These are phyloP conservation scores for Margaritispora aquatica DNA, from an alignment of 495 filamentous ascomycete species.

Conservation along the genomic window DNA sequence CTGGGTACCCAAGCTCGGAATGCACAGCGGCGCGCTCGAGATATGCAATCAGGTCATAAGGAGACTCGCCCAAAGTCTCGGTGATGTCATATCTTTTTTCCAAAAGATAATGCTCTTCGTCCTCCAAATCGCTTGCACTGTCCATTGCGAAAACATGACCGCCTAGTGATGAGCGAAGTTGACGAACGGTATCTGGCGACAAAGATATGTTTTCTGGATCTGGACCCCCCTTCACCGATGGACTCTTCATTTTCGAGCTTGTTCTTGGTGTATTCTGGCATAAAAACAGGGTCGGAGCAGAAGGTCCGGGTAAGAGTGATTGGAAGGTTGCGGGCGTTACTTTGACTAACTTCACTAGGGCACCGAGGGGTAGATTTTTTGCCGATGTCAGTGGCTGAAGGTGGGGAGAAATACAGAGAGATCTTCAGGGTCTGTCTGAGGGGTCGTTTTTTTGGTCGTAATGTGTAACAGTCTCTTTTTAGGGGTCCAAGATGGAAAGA, in stretches of 20 bases:
- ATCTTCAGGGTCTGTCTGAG: not conserved
- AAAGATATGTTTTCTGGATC: not conserved
- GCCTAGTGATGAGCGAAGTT: not conserved
- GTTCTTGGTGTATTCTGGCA: not conserved
- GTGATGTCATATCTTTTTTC: slow-evolving; percentile 39
- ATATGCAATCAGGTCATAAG: slow-evolving; percentile 76
- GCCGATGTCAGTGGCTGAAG: not conserved
- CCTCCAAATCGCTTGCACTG: slow-evolving; percentile 14
- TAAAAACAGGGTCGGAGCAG: slow-evolving; percentile 1
- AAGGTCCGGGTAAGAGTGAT: slow-evolving; percentile 3
- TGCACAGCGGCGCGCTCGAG: slow-evolving; percentile 66
- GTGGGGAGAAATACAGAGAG: not conserved
- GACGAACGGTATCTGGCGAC: not conserved
- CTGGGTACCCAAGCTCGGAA: slow-evolving; percentile 73
- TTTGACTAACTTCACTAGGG: too few species aligned
- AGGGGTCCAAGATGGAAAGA: not conserved
- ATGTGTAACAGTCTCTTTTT: too few species aligned
- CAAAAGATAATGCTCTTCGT: slow-evolving; percentile 29
- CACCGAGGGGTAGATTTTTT: not conserved
- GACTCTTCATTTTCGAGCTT: not conserved
- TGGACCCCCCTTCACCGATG: slow-evolving; percentile 2
- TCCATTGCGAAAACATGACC: slow-evolving; percentile 14
- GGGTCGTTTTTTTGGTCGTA: not conserved
- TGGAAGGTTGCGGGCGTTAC: too few species aligned
- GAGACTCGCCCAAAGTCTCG: slow-evolving; percentile 41